Conservation (phyloP, 495 filamentous ascomycete genomes). For the Trichoderma parareesei region DNA sequence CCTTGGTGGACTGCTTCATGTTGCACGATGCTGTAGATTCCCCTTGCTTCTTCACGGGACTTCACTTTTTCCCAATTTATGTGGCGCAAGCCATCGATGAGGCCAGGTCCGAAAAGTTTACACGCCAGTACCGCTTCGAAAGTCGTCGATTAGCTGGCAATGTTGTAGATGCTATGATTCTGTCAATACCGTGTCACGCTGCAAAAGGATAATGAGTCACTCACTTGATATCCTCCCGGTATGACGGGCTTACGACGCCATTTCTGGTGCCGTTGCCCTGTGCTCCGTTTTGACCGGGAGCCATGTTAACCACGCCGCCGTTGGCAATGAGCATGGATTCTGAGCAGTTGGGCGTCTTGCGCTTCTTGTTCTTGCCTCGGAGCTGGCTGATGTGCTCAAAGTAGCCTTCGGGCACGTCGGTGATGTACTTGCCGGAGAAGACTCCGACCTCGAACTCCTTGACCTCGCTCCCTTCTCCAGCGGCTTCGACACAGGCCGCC, state of each 20-base stretch:
- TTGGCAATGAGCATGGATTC: constrained; percentile 13
- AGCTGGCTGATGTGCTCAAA: constrained; percentile 76
- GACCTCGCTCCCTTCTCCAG: constrained; percentile 36
- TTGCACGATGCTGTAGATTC: too few species aligned
- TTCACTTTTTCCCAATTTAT: too few species aligned
- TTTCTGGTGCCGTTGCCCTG: not conserved
- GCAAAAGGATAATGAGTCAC: not conserved
- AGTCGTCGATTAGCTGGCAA: not conserved
- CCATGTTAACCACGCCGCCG: constrained; percentile 20
- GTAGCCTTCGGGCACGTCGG: constrained; percentile 73
- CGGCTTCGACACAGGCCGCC: constrained; percentile 68
- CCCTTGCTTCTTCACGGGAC: too few species aligned
- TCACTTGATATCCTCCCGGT: constrained; percentile 27
- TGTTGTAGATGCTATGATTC: not conserved
- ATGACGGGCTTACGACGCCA: constrained; percentile 14
- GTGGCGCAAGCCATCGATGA: too few species aligned
- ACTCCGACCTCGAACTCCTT: constrained; percentile 86
- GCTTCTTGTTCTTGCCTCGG: constrained; percentile 63
- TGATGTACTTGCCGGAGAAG: constrained; percentile 88
- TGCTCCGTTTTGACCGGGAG: not conserved
- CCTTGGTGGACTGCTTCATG: too few species aligned
- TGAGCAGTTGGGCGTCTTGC: not conserved
- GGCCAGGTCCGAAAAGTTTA: too few species aligned
- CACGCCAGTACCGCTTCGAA: too few species aligned
- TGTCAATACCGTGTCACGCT: not conserved